Base-by-base conservation (phyloP, 2,329 filamentous ascomycete species). In the Aspergillus udagawae region DNA sequence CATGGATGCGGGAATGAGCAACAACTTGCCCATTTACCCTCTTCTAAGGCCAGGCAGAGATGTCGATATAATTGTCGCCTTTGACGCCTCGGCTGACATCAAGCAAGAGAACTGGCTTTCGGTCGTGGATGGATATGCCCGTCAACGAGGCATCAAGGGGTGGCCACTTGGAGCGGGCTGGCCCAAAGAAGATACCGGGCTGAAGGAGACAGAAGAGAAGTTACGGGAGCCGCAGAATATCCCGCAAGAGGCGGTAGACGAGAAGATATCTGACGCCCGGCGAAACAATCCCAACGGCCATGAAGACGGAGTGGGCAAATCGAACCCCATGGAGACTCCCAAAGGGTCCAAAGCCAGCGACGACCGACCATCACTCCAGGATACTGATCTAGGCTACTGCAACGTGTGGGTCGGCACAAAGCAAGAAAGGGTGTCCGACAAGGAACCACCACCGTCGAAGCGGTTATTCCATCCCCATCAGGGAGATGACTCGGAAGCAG, bases 1-100 rank as follows among this genome's bases (percentile, higher is more conserved):
- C 17, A 97, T 97, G 92, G 94, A 99, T 73, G 92, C 94, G 1
- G 94, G 94, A 52, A 99, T 99, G 94, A 95, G 90, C 63, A 97
- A 99, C 72, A 99, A 99, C 69, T 80, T 99, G 8, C 94, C 94
- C 1, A 92, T 97, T 45, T 99, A 99, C 71, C 94, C 94, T 0
- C 82, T 97, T 3, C 85, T 99, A 20, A 86, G 94, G 10, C 91
- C 91, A 0, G 93, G 92, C 2, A 84, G 94, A 38, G 84, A 96
- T 56, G 88, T 99, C 5, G 94, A 99, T 66, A 83, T 99, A 47
- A 79, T 97, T 49, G 84, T 99, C 49, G 91, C 92, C 3, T 99
- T 99, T 71, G 94, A 99, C 72, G 92, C 92, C 3, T 96, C 91
- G 1, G 92, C 92, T 21, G 94, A 99, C 65, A 90, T 96, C 58